A percentile compares a stretch with the other conserved stretches of the same genome.
phyloP scores from a whole-genome alignment of 345 rosid species.

The Geranium rotundifolium region DNA sequence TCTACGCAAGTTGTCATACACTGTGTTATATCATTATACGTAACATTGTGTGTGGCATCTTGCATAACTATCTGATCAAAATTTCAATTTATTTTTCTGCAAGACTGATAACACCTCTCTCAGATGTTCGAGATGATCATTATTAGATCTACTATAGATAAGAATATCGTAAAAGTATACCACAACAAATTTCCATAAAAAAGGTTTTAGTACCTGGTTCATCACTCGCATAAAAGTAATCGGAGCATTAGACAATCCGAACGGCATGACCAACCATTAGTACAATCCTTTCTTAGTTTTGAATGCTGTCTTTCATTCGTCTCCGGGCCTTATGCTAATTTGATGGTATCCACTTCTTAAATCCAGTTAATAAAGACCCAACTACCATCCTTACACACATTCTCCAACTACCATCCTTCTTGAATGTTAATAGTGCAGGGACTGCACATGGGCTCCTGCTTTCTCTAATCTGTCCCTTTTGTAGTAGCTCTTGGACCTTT shows the following conservation, averaged over 20 bases:
- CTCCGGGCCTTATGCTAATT: background rate
- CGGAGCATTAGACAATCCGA: too few species aligned
- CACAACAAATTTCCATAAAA: background rate
- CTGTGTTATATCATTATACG: too few species aligned
- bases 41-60: too few species aligned
- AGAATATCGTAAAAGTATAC: background rate
- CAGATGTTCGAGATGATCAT: background rate
- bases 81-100: too few species aligned
- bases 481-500: too few species aligned
- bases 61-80: too few species aligned
- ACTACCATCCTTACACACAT: too few species aligned
- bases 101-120: too few species aligned
- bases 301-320: background rate
- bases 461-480: background rate
- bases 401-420: too few species aligned
- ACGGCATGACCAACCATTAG: too few species aligned
- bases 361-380: background rate
- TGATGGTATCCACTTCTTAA: background rate
- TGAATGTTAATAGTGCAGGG: background rate
- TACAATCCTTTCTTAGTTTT: background rate
- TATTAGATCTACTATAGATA: background rate
- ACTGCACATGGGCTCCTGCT: background rate
- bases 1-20: too few species aligned
- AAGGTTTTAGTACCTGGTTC: background rate
- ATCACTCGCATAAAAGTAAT: too few species aligned